A percentile compares a stretch with the other conserved stretches of the same genome.
Evolutionary conservation across 208 protist genomes (phyloP).

Genomic region (Leishmania mexicana): DNA sequence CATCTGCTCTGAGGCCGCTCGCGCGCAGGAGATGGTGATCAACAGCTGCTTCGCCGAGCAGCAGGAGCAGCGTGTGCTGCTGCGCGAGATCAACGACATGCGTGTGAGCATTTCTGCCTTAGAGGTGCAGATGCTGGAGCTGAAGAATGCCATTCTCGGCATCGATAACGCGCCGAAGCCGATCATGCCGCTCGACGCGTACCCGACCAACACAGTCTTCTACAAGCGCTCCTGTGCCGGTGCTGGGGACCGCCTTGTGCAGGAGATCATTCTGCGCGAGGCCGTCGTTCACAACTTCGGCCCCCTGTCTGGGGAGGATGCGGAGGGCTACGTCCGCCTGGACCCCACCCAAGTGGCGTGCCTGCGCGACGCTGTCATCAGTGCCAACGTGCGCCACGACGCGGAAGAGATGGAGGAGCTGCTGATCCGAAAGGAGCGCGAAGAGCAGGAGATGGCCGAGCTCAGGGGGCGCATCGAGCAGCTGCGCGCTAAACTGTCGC

Average conservation of each 20-base stretch:
- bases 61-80: slow-evolving; percentile 72
- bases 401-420: slow-evolving; percentile 67
- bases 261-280: slow-evolving; percentile 64
- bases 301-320: slow-evolving; percentile 36
- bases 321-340: slow-evolving; percentile 63
- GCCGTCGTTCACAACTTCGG: slow-evolving; percentile 74
- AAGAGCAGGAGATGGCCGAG: slow-evolving; percentile 66
- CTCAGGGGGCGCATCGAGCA: slow-evolving; percentile 54
- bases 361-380: slow-evolving; percentile 42
- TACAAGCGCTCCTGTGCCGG: slow-evolving; percentile 53
- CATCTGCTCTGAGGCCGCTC: slow-evolving; percentile 53
- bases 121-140: slow-evolving; percentile 63
- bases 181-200: slow-evolving; percentile 43
- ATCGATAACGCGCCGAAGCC: slow-evolving; percentile 36
- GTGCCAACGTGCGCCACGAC: slow-evolving; percentile 56
- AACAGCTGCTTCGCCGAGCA: slow-evolving; percentile 72
- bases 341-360: slow-evolving; percentile 34
- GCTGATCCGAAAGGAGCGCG: slow-evolving; percentile 43
- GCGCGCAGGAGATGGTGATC: slow-evolving; percentile 53
- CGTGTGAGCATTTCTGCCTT: slow-evolving; percentile 62
- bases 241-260: slow-evolving; percentile 52
- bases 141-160: slow-evolving; percentile 55
- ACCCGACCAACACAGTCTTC: slow-evolving; percentile 55
- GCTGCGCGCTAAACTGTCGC: slow-evolving; percentile 43
- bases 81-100: slow-evolving; percentile 80